Evolutionary conservation across 345 rosid genomes (phyloP).

Genomic region (Raphanus raphanistrum): DNA sequence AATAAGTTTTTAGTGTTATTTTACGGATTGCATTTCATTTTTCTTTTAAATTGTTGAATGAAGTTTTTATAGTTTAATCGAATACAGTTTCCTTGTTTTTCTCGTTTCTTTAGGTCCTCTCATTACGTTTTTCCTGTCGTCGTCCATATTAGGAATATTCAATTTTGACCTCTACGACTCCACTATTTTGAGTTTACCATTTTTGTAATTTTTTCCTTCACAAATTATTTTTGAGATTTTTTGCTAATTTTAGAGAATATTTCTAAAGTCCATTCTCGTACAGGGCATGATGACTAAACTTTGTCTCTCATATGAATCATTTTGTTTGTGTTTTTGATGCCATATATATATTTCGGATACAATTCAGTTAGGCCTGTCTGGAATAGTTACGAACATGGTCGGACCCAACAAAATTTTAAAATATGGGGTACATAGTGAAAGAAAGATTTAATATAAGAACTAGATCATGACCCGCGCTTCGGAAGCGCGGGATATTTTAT

Average conservation of each 20-base stretch:
- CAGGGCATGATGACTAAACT: not conserved
- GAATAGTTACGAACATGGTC: not conserved
- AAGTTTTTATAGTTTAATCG: slow-evolving; percentile 28
- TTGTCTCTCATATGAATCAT: not conserved
- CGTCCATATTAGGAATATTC: slow-evolving; percentile 31
- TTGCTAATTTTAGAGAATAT: not conserved
- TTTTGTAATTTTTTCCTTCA: not conserved
- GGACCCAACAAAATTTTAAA: not conserved
- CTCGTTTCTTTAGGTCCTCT: slow-evolving; percentile 30
- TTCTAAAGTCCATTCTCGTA: slow-evolving; percentile 4
- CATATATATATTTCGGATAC: not conserved
- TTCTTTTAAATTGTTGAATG: slow-evolving; percentile 21
- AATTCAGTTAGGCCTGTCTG: not conserved
- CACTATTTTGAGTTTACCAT: slow-evolving; percentile 20
- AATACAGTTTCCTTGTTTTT: slow-evolving; percentile 18
- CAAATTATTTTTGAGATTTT: not conserved
- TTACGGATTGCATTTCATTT: not conserved
- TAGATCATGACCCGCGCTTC: too few relatives aligned
- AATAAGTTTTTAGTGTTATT: not conserved
- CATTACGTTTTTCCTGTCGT: slow-evolving; percentile 36
- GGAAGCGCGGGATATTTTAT: too few relatives aligned
- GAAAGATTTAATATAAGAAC: too few relatives aligned
- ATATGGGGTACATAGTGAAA: too few relatives aligned
- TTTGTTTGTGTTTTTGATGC: not conserved
- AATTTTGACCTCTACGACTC: slow-evolving; percentile 19